Percentiles rank a stretch among this genome's conserved stretches.
Conservation (phyloP, 2,329 filamentous ascomycete genomes). For the Decorospora gaudefroyi region DNA sequence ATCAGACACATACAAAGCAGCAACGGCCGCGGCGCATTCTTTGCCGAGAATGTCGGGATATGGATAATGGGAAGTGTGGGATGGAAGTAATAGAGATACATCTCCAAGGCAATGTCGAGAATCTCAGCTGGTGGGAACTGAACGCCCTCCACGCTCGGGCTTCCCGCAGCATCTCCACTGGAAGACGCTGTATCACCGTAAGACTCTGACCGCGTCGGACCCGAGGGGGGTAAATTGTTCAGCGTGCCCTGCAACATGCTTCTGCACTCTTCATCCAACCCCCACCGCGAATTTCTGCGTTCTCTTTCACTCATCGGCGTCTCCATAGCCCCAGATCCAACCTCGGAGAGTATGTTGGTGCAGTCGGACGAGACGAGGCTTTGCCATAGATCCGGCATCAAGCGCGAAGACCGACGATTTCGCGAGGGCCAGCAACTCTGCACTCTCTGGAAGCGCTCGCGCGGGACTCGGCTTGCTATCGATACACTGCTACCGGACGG, state of each 20-base stretch:
- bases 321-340: conserved; percentile 27
- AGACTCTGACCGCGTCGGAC: conserved; percentile 30
- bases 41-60: conserved; percentile 58
- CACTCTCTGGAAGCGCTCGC: conserved; percentile 47
- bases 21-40: conserved; percentile 53
- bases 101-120: conserved; percentile 59
- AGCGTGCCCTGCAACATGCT: conserved; percentile 47
- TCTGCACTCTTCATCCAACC: conserved; percentile 46
- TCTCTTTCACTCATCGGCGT: conserved; percentile 37
- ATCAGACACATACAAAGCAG: conserved; percentile 60
- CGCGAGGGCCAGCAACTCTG: conserved; percentile 48
- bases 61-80: conserved; percentile 59
- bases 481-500: conserved; percentile 45
- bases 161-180: conserved; percentile 35
- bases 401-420: conserved; percentile 35
- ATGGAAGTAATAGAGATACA: conserved; percentile 60
- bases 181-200: conserved; percentile 41
- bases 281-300: conserved; percentile 44
- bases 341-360: conserved; percentile 45
- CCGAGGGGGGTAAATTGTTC: conserved; percentile 31
- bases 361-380: conserved; percentile 37
- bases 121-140: conserved; percentile 57
- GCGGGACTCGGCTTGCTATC: conserved; percentile 46
- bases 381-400: conserved; percentile 47
- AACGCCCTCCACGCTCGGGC: conserved; percentile 37